These are phyloP conservation scores for Candida albicans DNA, from an alignment of 1,139 yeast genomes.

Conservation along the genomic window DNA sequence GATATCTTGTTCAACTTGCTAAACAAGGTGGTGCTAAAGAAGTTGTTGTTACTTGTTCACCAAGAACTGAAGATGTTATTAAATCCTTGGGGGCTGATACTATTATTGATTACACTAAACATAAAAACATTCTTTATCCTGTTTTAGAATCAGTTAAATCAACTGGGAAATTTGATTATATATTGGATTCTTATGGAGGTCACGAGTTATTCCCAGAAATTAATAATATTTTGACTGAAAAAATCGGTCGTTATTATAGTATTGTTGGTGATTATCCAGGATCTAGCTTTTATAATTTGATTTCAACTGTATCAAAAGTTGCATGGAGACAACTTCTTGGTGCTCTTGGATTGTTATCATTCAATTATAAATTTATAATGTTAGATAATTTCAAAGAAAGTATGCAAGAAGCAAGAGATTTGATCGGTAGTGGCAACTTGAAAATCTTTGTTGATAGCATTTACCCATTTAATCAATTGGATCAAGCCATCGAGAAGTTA, in stretches of 20 bases:
- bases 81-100: slow-evolving; percentile 52
- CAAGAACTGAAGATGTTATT: slow-evolving; percentile 38
- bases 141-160: slow-evolving; percentile 26
- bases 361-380: slow-evolving; percentile 13
- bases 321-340: slow-evolving; percentile 5
- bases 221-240: slow-evolving; percentile 27
- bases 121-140: slow-evolving; percentile 21
- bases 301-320: slow-evolving; percentile 19
- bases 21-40: slow-evolving; percentile 47
- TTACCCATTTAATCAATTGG: slow-evolving; percentile 46
- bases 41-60: slow-evolving; percentile 44
- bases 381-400: slow-evolving; percentile 3
- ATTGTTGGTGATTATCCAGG: slow-evolving; percentile 39
- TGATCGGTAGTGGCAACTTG: slow-evolving; percentile 42
- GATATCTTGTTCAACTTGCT: slow-evolving; percentile 57
- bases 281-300: slow-evolving; percentile 5
- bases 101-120: slow-evolving; percentile 49
- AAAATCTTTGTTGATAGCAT: slow-evolving; percentile 53
- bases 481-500: slow-evolving; percentile 50
- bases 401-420: slow-evolving; percentile 13
- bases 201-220: slow-evolving; percentile 23
- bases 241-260: slow-evolving; percentile 47
- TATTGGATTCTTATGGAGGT: slow-evolving; percentile 33
- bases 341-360: slow-evolving; percentile 16
- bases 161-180: slow-evolving; percentile 29